Conservation (phyloP, 495 filamentous ascomycete species). For the Neurospora sp. region DNA sequence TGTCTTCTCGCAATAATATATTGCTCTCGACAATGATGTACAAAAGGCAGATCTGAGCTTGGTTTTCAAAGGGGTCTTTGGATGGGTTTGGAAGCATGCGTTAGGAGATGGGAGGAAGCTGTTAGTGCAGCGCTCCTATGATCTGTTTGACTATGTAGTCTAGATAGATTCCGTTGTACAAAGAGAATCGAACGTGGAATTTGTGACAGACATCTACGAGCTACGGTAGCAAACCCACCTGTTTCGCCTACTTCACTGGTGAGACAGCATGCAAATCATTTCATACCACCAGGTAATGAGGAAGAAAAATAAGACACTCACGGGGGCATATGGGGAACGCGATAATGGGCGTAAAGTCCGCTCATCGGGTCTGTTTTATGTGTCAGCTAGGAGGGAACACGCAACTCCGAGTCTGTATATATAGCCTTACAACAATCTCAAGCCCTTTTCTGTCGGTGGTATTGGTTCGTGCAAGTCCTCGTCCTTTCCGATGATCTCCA, state of each 20-base stretch:
- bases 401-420: neutral
- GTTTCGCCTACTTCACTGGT: neutral
- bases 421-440: neutral
- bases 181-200: neutral
- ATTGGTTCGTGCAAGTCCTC: neutral
- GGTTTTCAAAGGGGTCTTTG: neutral
- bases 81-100: neutral
- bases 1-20: slow-evolving; percentile 1
- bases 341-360: neutral
- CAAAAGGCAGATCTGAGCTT: slow-evolving; percentile 41
- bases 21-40: slow-evolving; percentile 26
- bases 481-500: neutral
- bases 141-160: neutral
- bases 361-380: neutral
- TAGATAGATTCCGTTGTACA: neutral
- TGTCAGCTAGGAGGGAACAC: neutral
- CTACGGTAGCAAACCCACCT: neutral
- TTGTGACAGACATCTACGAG: neutral
- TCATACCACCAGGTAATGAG: neutral
- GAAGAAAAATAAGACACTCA: neutral
- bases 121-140: neutral
- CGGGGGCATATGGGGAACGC: neutral
- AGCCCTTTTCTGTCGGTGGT: neutral
- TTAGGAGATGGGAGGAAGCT: neutral
- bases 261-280: neutral